Evolutionary conservation across 805 yeast species (phyloP), one percentile per base, ranked within the genome.

Genomic region (Sugiyamaella lignohabitans): DNA sequence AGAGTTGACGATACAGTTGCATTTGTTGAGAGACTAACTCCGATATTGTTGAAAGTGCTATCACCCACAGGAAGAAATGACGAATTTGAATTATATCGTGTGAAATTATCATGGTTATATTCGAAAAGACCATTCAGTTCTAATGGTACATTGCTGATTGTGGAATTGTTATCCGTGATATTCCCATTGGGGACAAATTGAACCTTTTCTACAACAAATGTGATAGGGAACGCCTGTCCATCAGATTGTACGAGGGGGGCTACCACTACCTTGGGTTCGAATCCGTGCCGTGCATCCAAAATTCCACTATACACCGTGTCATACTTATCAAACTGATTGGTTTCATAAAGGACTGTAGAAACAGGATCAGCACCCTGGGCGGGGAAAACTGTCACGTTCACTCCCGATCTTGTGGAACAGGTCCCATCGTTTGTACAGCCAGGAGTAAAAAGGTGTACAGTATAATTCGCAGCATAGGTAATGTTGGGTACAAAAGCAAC

Each of bases 111-210:
- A 32, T 80, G 65, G 1, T 87, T 80, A 63, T 82, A 93, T 65
- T 91, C 96, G 59, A 91, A 87, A 18, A 91, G 57, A 6, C 95
- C 95, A 61, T 85, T 84, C 43, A 89, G 61, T 1, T 46, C 48
- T 3, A 60, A 57, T 1, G 43, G 23, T 20, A 21, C 24, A 16
- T 40, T 35, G 6, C 27, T 5, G 16, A 45, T 21, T 4, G 51
- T 34, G 14, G 41, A 38, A 2, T 50, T 23, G 70, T 58, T 29
- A 79, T 56, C 30, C 3, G 50, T 40, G 36, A 38, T 22, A 38
- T 38, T 48, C 10, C 49, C 46, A 17, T 40, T 55, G 18, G 44
- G 59, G 16, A 50, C 66, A 1, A 81, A 72, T 29, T 69, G 72
- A 4, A 83, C 69, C 53, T 78, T 78, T 56, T 84, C 87, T 5